These are phyloP conservation scores for Sanghuangporus baumii DNA, from an alignment of 1,284 basidiomycete species.

Conservation along the genomic window DNA sequence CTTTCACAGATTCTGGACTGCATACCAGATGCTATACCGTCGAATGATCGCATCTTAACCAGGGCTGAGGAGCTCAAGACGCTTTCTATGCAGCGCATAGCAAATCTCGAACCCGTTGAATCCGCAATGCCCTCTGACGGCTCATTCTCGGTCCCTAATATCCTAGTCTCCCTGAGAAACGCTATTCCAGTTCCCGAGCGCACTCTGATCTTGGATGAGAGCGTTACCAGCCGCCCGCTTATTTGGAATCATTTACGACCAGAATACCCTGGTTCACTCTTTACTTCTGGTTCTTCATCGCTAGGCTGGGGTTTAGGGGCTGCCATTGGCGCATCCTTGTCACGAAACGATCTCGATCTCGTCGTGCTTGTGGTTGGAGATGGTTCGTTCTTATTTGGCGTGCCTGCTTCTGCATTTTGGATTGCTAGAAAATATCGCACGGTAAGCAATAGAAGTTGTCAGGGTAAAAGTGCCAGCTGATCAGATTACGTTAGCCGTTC, in stretches of 20 bases:
- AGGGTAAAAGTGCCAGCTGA: neutral
- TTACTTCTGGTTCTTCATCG: slow-evolving; percentile 53
- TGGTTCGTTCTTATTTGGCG: slow-evolving; percentile 61
- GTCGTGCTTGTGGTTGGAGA: slow-evolving; percentile 59
- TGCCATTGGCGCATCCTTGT: slow-evolving; percentile 51
- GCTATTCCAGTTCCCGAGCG: slow-evolving; percentile 32
- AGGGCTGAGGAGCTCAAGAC: slow-evolving; percentile 2
- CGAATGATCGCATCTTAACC: slow-evolving; percentile 16
- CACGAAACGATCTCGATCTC: slow-evolving; percentile 39
- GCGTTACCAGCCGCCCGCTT: slow-evolving; percentile 48
- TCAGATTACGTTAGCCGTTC: slow-evolving; percentile 46
- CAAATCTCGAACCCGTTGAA: slow-evolving; percentile 27
- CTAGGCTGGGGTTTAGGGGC: slow-evolving; percentile 64
- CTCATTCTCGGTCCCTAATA: slow-evolving; percentile 40
- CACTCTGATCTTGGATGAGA: slow-evolving; percentile 55
- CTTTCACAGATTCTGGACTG: slow-evolving; percentile 43
- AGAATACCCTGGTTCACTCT: slow-evolving; percentile 42
- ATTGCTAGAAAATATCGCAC: slow-evolving; percentile 63
- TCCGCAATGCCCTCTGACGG: slow-evolving; percentile 15
- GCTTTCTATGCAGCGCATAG: slow-evolving; percentile 26
- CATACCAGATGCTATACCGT: slow-evolving; percentile 19
- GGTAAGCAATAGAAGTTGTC: slow-evolving; percentile 31
- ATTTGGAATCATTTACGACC: slow-evolving; percentile 55
- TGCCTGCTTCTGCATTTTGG: slow-evolving; percentile 63
- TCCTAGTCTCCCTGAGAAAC: slow-evolving; percentile 44